Base-by-base conservation (phyloP, 106 monocot species). In the Platanthera guangdongensis region DNA sequence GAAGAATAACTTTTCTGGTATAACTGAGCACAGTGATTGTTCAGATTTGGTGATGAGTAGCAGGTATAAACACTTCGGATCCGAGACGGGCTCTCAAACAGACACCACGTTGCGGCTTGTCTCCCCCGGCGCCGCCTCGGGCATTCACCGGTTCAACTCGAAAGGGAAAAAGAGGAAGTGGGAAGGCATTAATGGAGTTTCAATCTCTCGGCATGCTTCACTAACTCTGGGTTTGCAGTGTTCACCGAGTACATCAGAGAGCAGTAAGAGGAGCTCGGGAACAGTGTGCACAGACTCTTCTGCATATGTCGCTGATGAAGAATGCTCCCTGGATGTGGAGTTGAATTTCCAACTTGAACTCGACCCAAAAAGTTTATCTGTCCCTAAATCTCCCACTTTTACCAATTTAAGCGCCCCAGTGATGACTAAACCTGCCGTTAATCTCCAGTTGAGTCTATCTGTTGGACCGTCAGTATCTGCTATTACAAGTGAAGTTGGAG, bases 391-490 rank as follows among this genome's bases (percentile, higher is more conserved):
- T 65, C 74, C 19, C 65, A 14, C 19, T 57, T 3, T 18, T 47
- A 71, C 47, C 3, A 59, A 54, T 47, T 65, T 32, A 67, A 10
- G 11, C 9, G 12, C 47, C 46, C 9, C 39, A 1, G 39, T 30
- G 51, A 50, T 57, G 28, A 67, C 52, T 73, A 55, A 51, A 45
- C 50, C 78, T 9, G 3, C 54, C 9, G 72, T 77, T 51, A 79
- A 88, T 71, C 87, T 90, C 18, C 73, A 88, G 18, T 72, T 88
- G 76, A 85, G 83, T 80, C 75, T 87, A 14, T 86, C 88, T 45
- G 79, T 81, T 46, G 85, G 80, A 13, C 78, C 72, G 74, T 47
- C 85, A n/a, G 75, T 80, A 79, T 88, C 90, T 57, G 67, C 70
- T 83, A 72, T 87, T 21, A 79, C 73, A 21, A 74, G 57, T n/a